These are phyloP conservation scores for Scutellaria barbata DNA, from an alignment of 257 asterid genomes.

Conservation along the genomic window DNA sequence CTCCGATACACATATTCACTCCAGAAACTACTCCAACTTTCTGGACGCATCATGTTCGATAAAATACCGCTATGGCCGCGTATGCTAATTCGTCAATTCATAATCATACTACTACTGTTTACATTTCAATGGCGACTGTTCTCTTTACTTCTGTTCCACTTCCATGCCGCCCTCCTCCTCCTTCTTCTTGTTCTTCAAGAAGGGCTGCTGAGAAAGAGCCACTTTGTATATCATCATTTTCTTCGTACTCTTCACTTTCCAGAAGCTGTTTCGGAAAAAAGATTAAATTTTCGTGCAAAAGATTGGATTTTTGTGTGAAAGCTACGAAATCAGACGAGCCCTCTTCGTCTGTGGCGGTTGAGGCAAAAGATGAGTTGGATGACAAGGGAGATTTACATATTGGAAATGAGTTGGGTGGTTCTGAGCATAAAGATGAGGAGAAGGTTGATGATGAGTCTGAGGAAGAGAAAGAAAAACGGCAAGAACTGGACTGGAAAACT, in stretches of 20 bases:
- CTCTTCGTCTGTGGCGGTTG: constrained; percentile 56
- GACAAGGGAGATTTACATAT: constrained; percentile 36
- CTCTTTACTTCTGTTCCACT: constrained; percentile 40
- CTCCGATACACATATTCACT: constrained; percentile 39
- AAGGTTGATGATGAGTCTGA: constrained; percentile 33
- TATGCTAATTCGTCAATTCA: constrained; percentile 22
- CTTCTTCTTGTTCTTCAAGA: constrained; percentile 44
- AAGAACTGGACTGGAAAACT: constrained; percentile 89
- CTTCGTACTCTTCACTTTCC: constrained; percentile 35
- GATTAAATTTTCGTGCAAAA: constrained; percentile 41
- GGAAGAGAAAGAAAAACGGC: constrained; percentile 59
- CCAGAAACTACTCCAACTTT: constrained; percentile 63
- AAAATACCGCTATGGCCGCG: constrained; percentile 31
- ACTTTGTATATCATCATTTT: constrained; percentile 17
- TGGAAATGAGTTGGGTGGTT: constrained; percentile 34
- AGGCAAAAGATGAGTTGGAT: constrained; percentile 40
- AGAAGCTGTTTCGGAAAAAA: constrained; percentile 38
- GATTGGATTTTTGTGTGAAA: constrained; percentile 54
- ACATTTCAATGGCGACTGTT: constrained; percentile 57
- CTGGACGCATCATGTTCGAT: constrained; percentile 50
- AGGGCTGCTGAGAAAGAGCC: constrained; percentile 29
- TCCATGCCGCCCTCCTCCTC: constrained; percentile 40
- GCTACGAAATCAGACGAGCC: constrained; percentile 56
- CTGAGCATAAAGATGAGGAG: constrained; percentile 32
- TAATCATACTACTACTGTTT: not conserved